Base-by-base conservation (phyloP, 768 basidiomycete species). In the Amanita rubescens region DNA sequence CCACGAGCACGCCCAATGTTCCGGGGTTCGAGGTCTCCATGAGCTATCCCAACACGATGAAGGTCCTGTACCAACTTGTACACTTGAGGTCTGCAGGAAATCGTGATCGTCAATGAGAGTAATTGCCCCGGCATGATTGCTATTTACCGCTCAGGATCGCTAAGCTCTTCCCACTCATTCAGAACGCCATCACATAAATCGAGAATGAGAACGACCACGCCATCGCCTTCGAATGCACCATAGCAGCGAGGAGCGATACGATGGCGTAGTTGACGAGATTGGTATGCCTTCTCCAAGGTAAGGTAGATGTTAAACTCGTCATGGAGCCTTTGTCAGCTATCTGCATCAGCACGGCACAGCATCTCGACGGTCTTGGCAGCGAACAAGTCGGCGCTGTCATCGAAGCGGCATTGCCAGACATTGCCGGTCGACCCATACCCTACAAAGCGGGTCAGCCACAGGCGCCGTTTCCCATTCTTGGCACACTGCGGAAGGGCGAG, bases 321-420 rank as follows among this genome's bases (percentile, higher is more conserved):
- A 57, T 41, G 58, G 30, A 61, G 60, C 24, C 58, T 56, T 55
- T 57, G 22, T 57, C 56, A 53, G 2, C 33, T 47, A 30, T 47
- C 58, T 52, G 48, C 55, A 34, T 61, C 58, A 46, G 60, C 33
- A n/a, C 8, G 56, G 56, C 51, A 34, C 54, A 59, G 30, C 22
- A 53, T 49, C 48, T 59, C 56, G 17, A 59, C 58, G 44, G 59
- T 43, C 55, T 60, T 60, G 55, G 39, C 46, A 53, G 38, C 32
- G 55, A 60, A 60, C 15, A 54, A 57, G 48, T 58, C 47, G 37
- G 32, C 25, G 38, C 57, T 37, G 42, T 14, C 49, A 60, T 60
- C 57, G 55, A 60, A 60, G 43, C 38, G 59, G 52, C 59, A 56
- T 60, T 58, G 25, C 59, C 59, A 60, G 48, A 57, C 58, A 52